Evolutionary conservation across 2,329 filamentous ascomycete genomes (phyloP).

Genomic region (Epichloe sp.): DNA sequence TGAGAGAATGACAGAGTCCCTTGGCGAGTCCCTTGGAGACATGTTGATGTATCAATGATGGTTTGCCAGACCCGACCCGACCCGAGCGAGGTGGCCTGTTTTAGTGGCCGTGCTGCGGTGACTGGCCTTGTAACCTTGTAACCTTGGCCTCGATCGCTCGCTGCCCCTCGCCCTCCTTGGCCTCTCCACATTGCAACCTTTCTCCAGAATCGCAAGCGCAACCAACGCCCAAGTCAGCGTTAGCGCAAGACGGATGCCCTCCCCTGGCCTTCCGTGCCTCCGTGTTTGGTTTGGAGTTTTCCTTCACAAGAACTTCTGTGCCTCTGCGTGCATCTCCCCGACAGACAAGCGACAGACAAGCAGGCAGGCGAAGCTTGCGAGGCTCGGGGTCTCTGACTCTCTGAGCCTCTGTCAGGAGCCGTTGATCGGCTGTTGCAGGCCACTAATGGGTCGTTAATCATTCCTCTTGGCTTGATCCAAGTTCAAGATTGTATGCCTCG

Average conservation of each 20-base stretch:
- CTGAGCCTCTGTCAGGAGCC: not conserved
- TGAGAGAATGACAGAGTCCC: not conserved
- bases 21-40: too few species aligned
- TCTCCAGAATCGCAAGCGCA: constrained; percentile 4
- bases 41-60: too few species aligned
- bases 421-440: not conserved
- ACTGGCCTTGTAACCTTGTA: too few species aligned
- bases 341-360: not conserved
- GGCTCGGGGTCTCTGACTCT: not conserved
- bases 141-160: not conserved
- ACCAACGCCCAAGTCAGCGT: constrained; percentile 5
- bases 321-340: not conserved
- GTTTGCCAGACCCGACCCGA: too few species aligned
- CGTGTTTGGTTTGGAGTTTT: not conserved
- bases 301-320: not conserved
- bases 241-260: constrained; percentile 7
- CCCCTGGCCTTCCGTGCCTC: constrained; percentile 4
- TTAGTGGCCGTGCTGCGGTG: too few species aligned
- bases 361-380: not conserved
- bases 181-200: constrained; percentile 3
- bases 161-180: not conserved
- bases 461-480: too few species aligned
- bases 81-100: too few species aligned
- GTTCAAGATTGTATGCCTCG: not conserved
- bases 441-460: not conserved